A percentile compares a stretch with the other conserved stretches of the same genome.
Conservation (phyloP, 345 rosid species). For the Schrenkiella parvula region DNA sequence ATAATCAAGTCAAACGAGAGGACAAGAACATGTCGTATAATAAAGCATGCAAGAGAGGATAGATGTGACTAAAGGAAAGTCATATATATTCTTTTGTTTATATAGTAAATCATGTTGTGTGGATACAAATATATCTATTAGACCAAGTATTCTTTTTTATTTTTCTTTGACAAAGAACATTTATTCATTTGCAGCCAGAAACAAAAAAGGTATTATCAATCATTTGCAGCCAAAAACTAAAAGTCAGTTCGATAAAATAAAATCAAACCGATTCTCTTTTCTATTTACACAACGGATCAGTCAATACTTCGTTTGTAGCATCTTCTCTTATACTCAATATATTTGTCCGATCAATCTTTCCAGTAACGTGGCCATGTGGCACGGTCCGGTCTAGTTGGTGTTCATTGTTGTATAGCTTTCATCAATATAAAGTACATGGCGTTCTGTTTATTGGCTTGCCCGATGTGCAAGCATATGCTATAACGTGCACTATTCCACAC, state of each 20-base stretch:
- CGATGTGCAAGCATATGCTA: conserved; percentile 7
- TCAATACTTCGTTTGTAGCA: neutral
- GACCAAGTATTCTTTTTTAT: neutral
- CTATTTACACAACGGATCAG: neutral
- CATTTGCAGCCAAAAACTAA: neutral
- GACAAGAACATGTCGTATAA: neutral
- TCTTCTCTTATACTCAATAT: neutral
- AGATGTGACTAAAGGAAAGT: neutral
- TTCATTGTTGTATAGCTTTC: neutral
- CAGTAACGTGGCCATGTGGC: conserved; percentile 3
- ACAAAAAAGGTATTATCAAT: neutral
- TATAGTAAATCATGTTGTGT: neutral
- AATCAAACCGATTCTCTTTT: neutral
- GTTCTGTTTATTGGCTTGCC: neutral
- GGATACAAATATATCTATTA: neutral
- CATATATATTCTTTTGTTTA: neutral
- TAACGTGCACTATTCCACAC: conserved; percentile 20
- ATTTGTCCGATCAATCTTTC: neutral
- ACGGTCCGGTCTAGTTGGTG: conserved; percentile 1
- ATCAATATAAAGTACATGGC: neutral
- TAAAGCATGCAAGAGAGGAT: neutral
- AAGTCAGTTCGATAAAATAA: neutral
- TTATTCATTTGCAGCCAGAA: neutral
- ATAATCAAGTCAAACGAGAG: neutral
- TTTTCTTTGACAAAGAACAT: neutral